Base-by-base conservation (phyloP, 768 basidiomycete species). In the Lentinula guzmanii region DNA sequence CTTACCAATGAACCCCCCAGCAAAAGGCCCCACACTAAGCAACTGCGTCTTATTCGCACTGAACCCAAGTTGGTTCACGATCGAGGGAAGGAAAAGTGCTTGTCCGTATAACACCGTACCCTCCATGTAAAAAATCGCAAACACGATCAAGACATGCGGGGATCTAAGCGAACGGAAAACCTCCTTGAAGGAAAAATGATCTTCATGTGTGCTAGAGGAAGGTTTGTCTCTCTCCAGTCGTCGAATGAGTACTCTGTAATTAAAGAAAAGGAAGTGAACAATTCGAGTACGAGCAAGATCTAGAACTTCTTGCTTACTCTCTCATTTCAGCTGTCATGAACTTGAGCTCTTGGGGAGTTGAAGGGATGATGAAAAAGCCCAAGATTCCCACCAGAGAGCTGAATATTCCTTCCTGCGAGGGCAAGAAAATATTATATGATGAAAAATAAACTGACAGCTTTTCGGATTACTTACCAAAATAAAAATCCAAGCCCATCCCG, bases 401-500 rank as follows among this genome's bases (percentile, higher is more conserved):
- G 66, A 86, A 81, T 0, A 77, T 68, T 1, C 86, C 86, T 65
- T 74, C 74, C 75, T 75, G 54, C 18, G 46, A 9, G 16, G 15
- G 35, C 3, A 3, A 37, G 34, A 4, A 21, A 39, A 52, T 24
- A 55, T 24, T 24, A 24, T 24, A 24, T 24, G 24, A 24, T 24
- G 24, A 24, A 2, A 24, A 24, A 24, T 2, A 24, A 13, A 4
- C 34, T 11, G 2, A 31, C 11, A 43, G 15, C 31, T 15, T 5
- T 54, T 16, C 35, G 10, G 3, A 46, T 8, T 15, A 33, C 34
- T 41, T 15, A 34, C 34, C 16, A 84, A 48, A 42, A 84, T 83
- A 65, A 84, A 83, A 61, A 85, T 80, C 85, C 83, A 86, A 15
- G 80, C 75, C 87, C 86, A 89, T 0, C 83, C 86, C 1, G 80